Evolutionary conservation across 805 yeast species (phyloP), one percentile per base, ranked within the genome.

Genomic region (Starmerella stellata): DNA sequence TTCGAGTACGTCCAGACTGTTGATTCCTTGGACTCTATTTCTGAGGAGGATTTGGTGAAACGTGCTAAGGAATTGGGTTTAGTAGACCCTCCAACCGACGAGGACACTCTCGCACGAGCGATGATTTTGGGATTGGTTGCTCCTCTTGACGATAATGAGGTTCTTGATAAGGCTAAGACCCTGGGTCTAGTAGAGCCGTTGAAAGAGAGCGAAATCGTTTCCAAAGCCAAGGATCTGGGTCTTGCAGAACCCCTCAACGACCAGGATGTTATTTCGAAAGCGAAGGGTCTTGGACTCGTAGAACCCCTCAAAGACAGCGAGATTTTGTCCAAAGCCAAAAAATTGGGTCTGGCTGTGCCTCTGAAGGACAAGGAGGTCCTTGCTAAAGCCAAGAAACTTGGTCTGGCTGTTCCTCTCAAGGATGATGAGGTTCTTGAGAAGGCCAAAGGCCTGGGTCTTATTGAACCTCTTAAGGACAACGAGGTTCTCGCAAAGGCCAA

Each of bases 71-170:
- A 14, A n/a, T n/a, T n/a, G 14, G 65, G 69, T 50, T 57, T 81
- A 41, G 92, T 90, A 1, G 55, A 67, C 4, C 45, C 45, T 9
- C 35, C 21, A 3, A 13, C 32, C 13, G 36, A 36, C 5, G 38
- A 20, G 9, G 31, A 37, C 4, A 28, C 34, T 16, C 28, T 23
- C 75, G 9, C n/a, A 16, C 8, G 27, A 3, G 24, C 28, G 11
- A 29, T 33, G 17, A 36, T 35, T 8, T 40, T 38, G 16, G 56
- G 55, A 7, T 41, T 52, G 21, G 50, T 45, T 5, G 45, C 29
- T 7, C 38, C 41, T 15, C 30, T 11, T 20, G 7, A 4, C 27
- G 5, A 23, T 16, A 34, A 27, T 16, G 41, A 45, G 5, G 29
- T 43, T 18, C n/a, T 5, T 9, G 16, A 18, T 13, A 18, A 31